Conservation (phyloP, 2,329 filamentous ascomycete species). For the Hymenoscyphus occultus region DNA sequence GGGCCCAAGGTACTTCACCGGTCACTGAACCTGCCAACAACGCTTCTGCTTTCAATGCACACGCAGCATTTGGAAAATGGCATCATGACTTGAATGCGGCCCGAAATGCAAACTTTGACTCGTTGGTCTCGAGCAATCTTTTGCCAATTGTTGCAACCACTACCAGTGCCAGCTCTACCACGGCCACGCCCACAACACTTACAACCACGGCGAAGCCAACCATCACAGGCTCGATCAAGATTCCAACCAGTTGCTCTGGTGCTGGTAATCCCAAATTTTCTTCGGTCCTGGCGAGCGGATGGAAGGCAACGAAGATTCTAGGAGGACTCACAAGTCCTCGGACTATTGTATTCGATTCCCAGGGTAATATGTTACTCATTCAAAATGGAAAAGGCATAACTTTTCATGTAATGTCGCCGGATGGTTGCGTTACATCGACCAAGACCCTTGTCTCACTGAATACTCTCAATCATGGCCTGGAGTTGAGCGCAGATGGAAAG, state of each 20-base stretch:
- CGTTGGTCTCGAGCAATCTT: conserved; percentile 21
- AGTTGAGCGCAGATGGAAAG: conserved; percentile 19
- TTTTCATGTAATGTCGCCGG: conserved; percentile 12
- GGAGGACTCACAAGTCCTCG: conserved; percentile 20
- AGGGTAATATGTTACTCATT: conserved; percentile 19
- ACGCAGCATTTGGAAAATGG: conserved; percentile 22
- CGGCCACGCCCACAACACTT: conserved; percentile 3
- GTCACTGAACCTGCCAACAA: conserved; percentile 22
- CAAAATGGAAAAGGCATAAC: conserved; percentile 19
- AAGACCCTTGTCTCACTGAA: conserved; percentile 18
- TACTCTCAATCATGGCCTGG: conserved; percentile 15
- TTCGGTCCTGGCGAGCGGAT: conserved; percentile 17
- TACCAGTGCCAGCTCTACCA: conserved; percentile 1
- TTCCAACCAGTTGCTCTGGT: conserved; percentile 21
- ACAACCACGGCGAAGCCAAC: conserved; percentile 9
- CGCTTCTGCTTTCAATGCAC: conserved; percentile 21
- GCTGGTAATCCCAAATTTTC: conserved; percentile 16
- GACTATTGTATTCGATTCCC: conserved; percentile 18
- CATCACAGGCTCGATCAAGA: conserved; percentile 4
- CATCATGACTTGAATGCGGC: conserved; percentile 25
- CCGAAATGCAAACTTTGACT: conserved; percentile 20
- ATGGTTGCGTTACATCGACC: conserved; percentile 18
- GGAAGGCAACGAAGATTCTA: conserved; percentile 18
- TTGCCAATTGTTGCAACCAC: conserved; percentile 6
- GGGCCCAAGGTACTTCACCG: conserved; percentile 20